phyloP scores from a whole-genome alignment of 2,329 filamentous ascomycete species.

The Penicillium thymicola region DNA sequence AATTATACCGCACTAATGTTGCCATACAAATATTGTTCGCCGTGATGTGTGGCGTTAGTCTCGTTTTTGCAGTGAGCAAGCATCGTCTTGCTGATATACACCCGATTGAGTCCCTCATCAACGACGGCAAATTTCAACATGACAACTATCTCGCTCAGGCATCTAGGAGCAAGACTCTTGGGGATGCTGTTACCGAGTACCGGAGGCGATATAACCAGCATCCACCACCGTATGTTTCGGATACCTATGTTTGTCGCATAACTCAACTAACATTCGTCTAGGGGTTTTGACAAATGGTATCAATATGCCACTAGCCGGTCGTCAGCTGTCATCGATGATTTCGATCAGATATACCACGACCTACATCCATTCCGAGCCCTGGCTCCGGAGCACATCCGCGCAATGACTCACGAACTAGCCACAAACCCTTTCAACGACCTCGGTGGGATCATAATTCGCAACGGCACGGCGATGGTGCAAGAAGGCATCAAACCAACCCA shows the following conservation, averaged over 20 bases:
- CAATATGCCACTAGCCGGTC: conserved; percentile 52
- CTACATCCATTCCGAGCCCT: conserved; percentile 56
- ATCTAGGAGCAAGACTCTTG: conserved; percentile 46
- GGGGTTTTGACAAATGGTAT: conserved; percentile 59
- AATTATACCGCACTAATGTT: conserved; percentile 26
- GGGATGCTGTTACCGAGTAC: conserved; percentile 52
- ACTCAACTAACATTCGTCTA: conserved; percentile 16
- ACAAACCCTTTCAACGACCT: conserved; percentile 55
- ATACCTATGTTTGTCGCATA: not conserved
- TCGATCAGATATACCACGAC: conserved; percentile 57
- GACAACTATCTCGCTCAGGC: conserved; percentile 50
- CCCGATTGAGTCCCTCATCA: conserved; percentile 56
- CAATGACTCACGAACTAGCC: conserved; percentile 52
- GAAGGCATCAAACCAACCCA: conserved; percentile 54
- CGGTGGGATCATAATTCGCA: conserved; percentile 55
- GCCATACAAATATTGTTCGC: conserved; percentile 39
- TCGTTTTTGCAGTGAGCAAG: conserved; percentile 42
- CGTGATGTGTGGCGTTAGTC: conserved; percentile 43
- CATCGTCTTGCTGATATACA: conserved; percentile 45
- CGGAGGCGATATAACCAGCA: conserved; percentile 50
- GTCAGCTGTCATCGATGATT: conserved; percentile 58
- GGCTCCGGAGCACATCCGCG: conserved; percentile 49
- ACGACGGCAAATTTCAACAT: conserved; percentile 48
- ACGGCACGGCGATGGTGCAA: conserved; percentile 50
- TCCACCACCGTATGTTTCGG: conserved; percentile 50